These are phyloP conservation scores for Pyricularia sp. DNA, from an alignment of 2,329 filamentous ascomycete genomes.

Conservation along the genomic window DNA sequence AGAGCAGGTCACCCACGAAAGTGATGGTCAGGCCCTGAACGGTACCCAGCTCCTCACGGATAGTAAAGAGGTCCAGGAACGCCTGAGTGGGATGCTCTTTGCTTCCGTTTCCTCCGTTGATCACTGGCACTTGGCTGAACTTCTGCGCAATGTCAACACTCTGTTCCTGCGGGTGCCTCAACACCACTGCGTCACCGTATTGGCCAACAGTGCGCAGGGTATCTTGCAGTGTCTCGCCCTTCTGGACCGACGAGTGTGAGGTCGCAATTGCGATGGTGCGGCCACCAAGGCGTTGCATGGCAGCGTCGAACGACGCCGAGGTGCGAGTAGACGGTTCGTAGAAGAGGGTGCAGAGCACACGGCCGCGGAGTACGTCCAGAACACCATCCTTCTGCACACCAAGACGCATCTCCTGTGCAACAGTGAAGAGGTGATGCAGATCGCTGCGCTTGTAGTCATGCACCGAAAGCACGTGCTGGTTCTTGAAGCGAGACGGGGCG, in stretches of 20 bases:
- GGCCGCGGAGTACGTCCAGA: conserved; percentile 75
- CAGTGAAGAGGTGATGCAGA: conserved; percentile 87
- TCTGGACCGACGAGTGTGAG: conserved; percentile 77
- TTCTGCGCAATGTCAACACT: conserved; percentile 77
- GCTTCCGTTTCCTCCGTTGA: conserved; percentile 95
- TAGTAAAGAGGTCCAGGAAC: conserved; percentile 95
- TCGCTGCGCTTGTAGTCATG: conserved; percentile 82
- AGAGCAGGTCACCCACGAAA: conserved; percentile 86
- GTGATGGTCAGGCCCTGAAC: conserved; percentile 94
- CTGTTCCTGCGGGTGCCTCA: conserved; percentile 79
- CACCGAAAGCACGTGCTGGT: conserved; percentile 83
- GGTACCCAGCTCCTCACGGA: conserved; percentile 92
- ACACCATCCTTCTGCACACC: conserved; percentile 89
- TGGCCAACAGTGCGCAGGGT: conserved; percentile 88
- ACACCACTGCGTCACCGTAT: conserved; percentile 92
- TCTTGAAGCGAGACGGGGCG: conserved; percentile 73
- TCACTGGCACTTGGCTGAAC: conserved; percentile 82
- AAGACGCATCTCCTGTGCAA: conserved; percentile 95
- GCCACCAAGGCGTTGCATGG: conserved; percentile 95
- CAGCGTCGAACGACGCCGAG: conserved; percentile 90
- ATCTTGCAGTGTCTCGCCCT: conserved; percentile 90
- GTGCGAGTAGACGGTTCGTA: conserved; percentile 96
- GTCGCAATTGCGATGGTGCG: conserved; percentile 76
- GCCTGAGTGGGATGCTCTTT: conserved; percentile 96
- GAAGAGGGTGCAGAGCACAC: conserved; percentile 86